Conservation (phyloP, 2,329 filamentous ascomycete genomes). For the Aspergillus sojae region DNA sequence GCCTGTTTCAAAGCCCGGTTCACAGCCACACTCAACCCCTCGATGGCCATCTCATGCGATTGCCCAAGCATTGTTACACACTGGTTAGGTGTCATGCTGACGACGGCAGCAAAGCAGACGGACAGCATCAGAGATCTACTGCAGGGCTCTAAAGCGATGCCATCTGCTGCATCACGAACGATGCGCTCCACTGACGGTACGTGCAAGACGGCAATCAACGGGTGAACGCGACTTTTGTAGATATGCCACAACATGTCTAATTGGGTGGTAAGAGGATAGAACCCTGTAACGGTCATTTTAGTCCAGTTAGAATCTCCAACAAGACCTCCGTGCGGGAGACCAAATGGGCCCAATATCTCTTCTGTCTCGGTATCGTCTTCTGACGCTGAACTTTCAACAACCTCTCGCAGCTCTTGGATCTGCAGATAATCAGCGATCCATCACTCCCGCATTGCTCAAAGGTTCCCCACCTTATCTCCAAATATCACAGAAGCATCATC, state of each 20-base stretch:
- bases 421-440: background rate
- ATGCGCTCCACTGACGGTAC: conserved; percentile 9
- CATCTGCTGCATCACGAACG: conserved; percentile 4
- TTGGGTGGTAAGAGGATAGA: conserved; percentile 4
- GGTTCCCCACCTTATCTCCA: conserved; percentile 17
- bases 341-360: background rate
- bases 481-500: conserved; percentile 22
- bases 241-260: conserved; percentile 19
- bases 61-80: conserved; percentile 12
- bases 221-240: conserved; percentile 24
- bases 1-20: conserved; percentile 16
- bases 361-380: background rate
- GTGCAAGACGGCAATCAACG: conserved; percentile 24
- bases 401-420: conserved; percentile 16
- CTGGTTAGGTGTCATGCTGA: conserved; percentile 15
- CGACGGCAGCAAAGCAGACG: conserved; percentile 22
- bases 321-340: background rate
- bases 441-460: background rate
- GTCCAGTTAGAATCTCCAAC: background rate
- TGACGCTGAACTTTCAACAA: conserved; percentile 3
- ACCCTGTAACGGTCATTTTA: too few species aligned
- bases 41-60: conserved; percentile 6
- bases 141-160: background rate
- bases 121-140: conserved; percentile 15
- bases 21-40: conserved; percentile 9